phyloP scores from a whole-genome alignment of 2,329 filamentous ascomycete species.

The Trichoderma polysporum region DNA sequence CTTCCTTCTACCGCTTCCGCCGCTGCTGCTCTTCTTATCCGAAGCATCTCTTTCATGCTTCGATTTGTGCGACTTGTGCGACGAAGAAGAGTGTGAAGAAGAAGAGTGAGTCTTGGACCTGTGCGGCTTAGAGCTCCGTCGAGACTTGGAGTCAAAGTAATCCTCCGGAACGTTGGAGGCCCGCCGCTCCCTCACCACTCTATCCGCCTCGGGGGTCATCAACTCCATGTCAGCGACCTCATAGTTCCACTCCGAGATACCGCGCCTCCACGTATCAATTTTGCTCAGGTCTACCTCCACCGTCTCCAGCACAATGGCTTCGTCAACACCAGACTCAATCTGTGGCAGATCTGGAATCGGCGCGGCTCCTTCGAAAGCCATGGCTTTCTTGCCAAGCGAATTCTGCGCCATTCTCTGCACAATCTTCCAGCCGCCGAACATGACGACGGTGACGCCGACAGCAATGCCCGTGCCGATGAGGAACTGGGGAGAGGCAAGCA shows the following conservation, averaged over 20 bases:
- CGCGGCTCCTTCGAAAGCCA: constrained; percentile 32
- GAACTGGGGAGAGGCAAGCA: constrained; percentile 89
- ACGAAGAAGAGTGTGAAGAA: constrained; percentile 25
- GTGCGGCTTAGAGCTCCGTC: constrained; percentile 35
- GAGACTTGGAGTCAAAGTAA: constrained; percentile 42
- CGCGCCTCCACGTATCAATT: constrained; percentile 60
- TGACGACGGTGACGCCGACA: constrained; percentile 90
- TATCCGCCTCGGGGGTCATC: constrained; percentile 56
- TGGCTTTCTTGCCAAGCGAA: constrained; percentile 30
- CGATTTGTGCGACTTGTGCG: constrained; percentile 31
- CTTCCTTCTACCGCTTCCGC: neutral
- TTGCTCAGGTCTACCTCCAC: constrained; percentile 58
- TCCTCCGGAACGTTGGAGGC: constrained; percentile 37
- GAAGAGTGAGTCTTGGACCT: constrained; percentile 32
- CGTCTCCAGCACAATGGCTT: constrained; percentile 57
- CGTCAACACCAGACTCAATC: constrained; percentile 45
- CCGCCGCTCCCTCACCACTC: constrained; percentile 30
- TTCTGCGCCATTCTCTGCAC: constrained; percentile 73
- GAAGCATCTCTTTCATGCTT: constrained; percentile 28
- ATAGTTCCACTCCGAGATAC: constrained; percentile 46
- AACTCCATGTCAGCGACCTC: constrained; percentile 55
- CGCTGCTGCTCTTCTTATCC: constrained; percentile 24
- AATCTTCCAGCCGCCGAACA: constrained; percentile 96
- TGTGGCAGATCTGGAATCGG: constrained; percentile 26
- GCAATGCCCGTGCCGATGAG: constrained; percentile 87